These are phyloP conservation scores for Amanita subjunquillea DNA, from an alignment of 768 basidiomycete genomes.

Conservation along the genomic window DNA sequence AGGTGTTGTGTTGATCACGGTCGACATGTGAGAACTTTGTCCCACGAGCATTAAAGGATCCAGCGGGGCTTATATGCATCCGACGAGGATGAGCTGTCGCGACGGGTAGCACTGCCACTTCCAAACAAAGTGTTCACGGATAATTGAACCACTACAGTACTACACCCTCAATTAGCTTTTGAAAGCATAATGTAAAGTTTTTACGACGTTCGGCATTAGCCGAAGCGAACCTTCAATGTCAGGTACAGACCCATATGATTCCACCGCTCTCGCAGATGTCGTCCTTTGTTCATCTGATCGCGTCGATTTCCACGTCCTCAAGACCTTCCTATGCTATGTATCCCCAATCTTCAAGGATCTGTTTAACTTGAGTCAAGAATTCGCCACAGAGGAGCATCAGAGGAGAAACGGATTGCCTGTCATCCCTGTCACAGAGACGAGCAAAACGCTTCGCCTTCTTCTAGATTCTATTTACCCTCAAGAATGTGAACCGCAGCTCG, in stretches of 20 bases:
- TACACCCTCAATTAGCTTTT: too few species aligned
- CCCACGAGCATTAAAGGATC: too few species aligned
- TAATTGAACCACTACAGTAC: too few species aligned
- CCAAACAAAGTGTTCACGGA: too few species aligned
- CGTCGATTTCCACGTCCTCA: slow-evolving; percentile 19
- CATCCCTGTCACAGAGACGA: slow-evolving; percentile 9
- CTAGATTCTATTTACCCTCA: slow-evolving; percentile 5
- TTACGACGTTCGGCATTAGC: too few species aligned
- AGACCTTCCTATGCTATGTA: slow-evolving; percentile 15
- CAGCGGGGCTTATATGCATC: too few species aligned
- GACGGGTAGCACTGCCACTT: too few species aligned
- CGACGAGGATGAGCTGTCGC: too few species aligned
- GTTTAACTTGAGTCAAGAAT: slow-evolving; percentile 14
- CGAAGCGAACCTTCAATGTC: too few species aligned
- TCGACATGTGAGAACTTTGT: too few species aligned
- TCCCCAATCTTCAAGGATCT: slow-evolving; percentile 22
- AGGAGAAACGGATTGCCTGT: neutral
- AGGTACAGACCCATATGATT: neutral
- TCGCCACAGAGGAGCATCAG: neutral
- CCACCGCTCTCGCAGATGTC: slow-evolving; percentile 10
- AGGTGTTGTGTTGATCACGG: too few species aligned
- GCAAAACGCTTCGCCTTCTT: slow-evolving; percentile 6
- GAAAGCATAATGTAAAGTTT: too few species aligned
- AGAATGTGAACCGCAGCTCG: neutral
- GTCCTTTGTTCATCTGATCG: slow-evolving; percentile 19